Base-by-base conservation (phyloP, 2,329 filamentous ascomycete genomes). In the Coleophoma cylindrospora region DNA sequence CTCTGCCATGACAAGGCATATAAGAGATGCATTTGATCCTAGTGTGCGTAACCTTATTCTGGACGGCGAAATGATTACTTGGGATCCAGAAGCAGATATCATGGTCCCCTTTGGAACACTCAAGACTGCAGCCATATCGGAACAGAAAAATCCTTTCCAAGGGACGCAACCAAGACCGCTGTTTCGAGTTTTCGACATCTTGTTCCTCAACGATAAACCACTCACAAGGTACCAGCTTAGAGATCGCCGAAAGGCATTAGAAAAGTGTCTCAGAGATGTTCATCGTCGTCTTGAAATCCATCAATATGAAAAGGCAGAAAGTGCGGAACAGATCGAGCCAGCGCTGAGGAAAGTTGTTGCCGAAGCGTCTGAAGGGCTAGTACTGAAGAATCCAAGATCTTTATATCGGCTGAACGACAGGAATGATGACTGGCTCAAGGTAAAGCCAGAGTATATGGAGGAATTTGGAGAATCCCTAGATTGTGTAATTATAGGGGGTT, bases 11-110 rank as follows among this genome's bases (percentile, higher is more conserved):
- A 96, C 92, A 0, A 79, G 89, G 34, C 86, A 95, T 64, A 73
- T 97, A 17, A 81, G 81, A 47, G 75, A 82, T 38, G 90, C 89
- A 0, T 97, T 99, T 65, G 75, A 83, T 2, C 72, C 82, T 1
- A 84, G 85, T 2, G 90, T 97, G 0, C 77, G 85, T 14, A 96
- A 89, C 63, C 77, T 96, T 56, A 96, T 99, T 45, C 76, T 99
- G 0, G 94, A 99, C 61, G 94, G 94, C 10, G 94, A 99, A 66
- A 99, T 99, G 94, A 91, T 99, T 51, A 96, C 91, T 0, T 99
- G 94, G 94, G 90, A 97, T 64, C 88, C 91, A 53, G 82, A 86
- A 41, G 76, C 87, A 45, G 87, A 96, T 69, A 87, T 87, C 49
- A 87, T 94, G 47, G 86, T 95, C 14, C 83, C 87, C 0, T 99